Base-by-base conservation (phyloP, 2,329 filamentous ascomycete genomes). In the Berkeleyomyces basicola region DNA sequence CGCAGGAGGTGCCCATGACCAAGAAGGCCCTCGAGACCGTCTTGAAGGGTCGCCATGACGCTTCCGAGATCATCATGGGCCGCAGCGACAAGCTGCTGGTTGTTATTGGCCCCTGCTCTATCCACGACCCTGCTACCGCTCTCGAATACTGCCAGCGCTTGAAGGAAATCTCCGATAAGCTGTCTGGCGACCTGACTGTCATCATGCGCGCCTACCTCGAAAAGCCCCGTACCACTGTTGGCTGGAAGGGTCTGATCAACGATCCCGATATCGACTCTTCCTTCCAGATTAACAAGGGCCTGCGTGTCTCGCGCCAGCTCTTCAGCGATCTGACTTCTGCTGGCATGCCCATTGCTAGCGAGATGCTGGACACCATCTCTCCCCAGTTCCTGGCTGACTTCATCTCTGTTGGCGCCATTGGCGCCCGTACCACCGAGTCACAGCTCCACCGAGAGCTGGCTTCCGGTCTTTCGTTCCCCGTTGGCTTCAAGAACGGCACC, bases 161-260 rank as follows among this genome's bases (percentile, higher is more conserved):
- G 58, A 87, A 90, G 76, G 76, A 79, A 61, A 78, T 96, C 58
- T 83, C 90, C 65, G 82, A 87, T 67, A 89, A 87, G 79, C 85
- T 96, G 66, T 83, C 85, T 66, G 79, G 84, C 69, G 91, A 97
- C 72, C 81, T 99, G 57, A 85, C 85, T 73, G 88, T 99, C 73
- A 85, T 99, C 71, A 99, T 99, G 93, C 89, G 93, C 69, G 90
- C 91, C 71, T 99, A 99, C 82, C 86, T 99, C 60, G 93, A 99
- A 80, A 99, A 99, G 81, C 93, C 93, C 49, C 86, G 93, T 66
- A 99, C 93, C 59, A 99, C 93, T 0, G 91, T 99, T 59, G 93
- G 93, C 72, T 99, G 93, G 93, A 99, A 99, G 78, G 93, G 93
- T 61, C 80, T 99, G 74, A 96, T 99, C 81, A 99, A 99, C 76